phyloP scores from a whole-genome alignment of 441 rosid genomes.

The Manihot esculenta region DNA sequence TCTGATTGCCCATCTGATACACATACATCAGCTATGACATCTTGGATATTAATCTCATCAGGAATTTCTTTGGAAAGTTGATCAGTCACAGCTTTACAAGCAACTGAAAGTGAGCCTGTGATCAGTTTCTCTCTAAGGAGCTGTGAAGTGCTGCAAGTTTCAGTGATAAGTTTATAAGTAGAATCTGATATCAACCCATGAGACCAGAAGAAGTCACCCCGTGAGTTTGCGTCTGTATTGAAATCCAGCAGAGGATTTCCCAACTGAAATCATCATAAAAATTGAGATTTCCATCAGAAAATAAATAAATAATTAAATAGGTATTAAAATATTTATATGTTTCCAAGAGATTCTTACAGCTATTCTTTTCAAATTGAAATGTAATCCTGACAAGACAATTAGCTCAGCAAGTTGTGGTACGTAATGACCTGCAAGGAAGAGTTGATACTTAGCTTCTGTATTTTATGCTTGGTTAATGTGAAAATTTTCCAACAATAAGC shows the following conservation, averaged over 20 bases:
- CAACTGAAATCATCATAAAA: slow-evolving; percentile 20
- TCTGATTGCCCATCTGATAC: slow-evolving; percentile 24
- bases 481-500: not conserved
- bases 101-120: slow-evolving; percentile 19
- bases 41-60: slow-evolving; percentile 25
- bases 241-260: slow-evolving; percentile 46
- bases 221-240: slow-evolving; percentile 32
- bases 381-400: slow-evolving; percentile 32
- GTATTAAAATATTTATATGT: not conserved
- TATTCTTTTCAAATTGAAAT: slow-evolving; percentile 42
- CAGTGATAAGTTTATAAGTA: slow-evolving; percentile 24
- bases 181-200: slow-evolving; percentile 45
- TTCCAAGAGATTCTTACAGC: slow-evolving; percentile 36
- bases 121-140: slow-evolving; percentile 19
- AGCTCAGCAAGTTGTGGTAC: slow-evolving; percentile 53
- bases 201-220: slow-evolving; percentile 42
- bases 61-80: slow-evolving; percentile 31
- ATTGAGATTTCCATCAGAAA: not conserved
- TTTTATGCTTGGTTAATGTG: not conserved
- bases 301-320: not conserved
- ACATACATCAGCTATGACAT: slow-evolving; percentile 45
- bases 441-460: too few relatives aligned
- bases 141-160: slow-evolving; percentile 37
- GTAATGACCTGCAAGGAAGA: slow-evolving; percentile 38
- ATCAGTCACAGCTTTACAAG: slow-evolving; percentile 27